Conservation (phyloP, 2,329 filamentous ascomycete genomes). For the Nothopassalora personata region DNA sequence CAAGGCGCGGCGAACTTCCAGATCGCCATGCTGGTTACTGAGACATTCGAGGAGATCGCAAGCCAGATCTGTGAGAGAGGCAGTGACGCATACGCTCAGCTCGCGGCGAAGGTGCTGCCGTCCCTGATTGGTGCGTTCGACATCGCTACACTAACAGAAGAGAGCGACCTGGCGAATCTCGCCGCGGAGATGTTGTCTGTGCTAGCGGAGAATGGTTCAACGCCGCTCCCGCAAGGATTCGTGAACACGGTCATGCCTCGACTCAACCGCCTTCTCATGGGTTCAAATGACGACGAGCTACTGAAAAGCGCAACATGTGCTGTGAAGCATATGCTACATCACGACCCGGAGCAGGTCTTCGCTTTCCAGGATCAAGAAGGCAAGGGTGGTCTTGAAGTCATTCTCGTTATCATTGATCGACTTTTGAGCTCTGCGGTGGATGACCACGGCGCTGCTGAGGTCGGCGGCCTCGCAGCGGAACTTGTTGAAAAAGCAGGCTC, state of each 20-base stretch:
- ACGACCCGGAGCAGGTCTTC: slow-evolving; percentile 86
- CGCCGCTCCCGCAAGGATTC: slow-evolving; percentile 81
- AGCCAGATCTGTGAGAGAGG: slow-evolving; percentile 59
- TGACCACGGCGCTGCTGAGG: slow-evolving; percentile 91
- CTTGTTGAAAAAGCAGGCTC: slow-evolving; percentile 92
- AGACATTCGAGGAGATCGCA: slow-evolving; percentile 87
- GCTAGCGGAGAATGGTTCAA: slow-evolving; percentile 73
- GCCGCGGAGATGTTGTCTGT: slow-evolving; percentile 79
- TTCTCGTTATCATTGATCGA: slow-evolving; percentile 86
- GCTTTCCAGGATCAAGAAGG: slow-evolving; percentile 75
- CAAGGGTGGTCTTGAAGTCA: slow-evolving; percentile 80
- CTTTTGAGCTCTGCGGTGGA: slow-evolving; percentile 78
- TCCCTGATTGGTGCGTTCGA: slow-evolving; percentile 86
- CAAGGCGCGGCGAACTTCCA: slow-evolving; percentile 88
- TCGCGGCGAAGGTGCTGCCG: slow-evolving; percentile 82
- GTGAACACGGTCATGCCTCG: slow-evolving; percentile 83
- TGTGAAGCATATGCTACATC: slow-evolving; percentile 81
- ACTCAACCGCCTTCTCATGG: slow-evolving; percentile 73
- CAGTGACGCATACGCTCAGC: slow-evolving; percentile 63
- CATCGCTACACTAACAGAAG: slow-evolving; percentile 76
- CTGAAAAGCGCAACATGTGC: slow-evolving; percentile 80
- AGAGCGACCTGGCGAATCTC: slow-evolving; percentile 77
- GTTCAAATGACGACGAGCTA: slow-evolving; percentile 79
- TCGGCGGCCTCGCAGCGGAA: slow-evolving; percentile 88
- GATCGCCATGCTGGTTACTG: slow-evolving; percentile 77